Evolutionary conservation across 2,329 filamentous ascomycete genomes (phyloP).

Genomic region (Malbranchea cinnamomea): DNA sequence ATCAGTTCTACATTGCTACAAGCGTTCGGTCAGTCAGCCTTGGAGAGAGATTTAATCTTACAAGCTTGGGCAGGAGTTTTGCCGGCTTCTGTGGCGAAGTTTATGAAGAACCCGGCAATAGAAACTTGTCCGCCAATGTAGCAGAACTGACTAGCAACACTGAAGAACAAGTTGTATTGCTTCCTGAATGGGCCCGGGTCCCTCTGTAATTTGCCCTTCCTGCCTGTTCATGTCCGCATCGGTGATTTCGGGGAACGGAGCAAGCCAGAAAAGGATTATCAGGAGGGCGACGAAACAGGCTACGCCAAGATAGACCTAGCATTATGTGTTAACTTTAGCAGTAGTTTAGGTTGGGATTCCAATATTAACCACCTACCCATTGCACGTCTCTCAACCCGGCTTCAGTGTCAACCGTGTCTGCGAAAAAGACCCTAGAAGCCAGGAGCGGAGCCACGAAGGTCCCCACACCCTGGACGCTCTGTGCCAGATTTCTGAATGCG

Average conservation of each 20-base stretch:
- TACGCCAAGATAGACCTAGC: slow-evolving; percentile 49
- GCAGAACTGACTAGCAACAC: slow-evolving; percentile 47
- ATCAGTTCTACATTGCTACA: too few relatives aligned
- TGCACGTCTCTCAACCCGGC: slow-evolving; percentile 44
- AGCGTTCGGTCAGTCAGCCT: too few relatives aligned
- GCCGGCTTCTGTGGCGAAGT: slow-evolving; percentile 31
- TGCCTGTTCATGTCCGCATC: slow-evolving; percentile 47
- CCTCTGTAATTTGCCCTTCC: slow-evolving; percentile 26
- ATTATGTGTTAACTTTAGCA: too few relatives aligned
- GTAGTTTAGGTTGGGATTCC: too few relatives aligned
- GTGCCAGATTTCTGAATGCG: slow-evolving; percentile 35
- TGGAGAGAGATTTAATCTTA: slow-evolving; percentile 2
- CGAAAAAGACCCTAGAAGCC: slow-evolving; percentile 47
- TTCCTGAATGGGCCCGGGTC: slow-evolving; percentile 33
- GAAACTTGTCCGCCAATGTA: slow-evolving; percentile 43
- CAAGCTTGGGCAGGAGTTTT: slow-evolving; percentile 15
- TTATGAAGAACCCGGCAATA: slow-evolving; percentile 40
- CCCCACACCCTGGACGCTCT: slow-evolving; percentile 44
- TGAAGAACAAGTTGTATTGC: slow-evolving; percentile 47
- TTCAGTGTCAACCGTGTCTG: slow-evolving; percentile 33
- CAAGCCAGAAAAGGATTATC: slow-evolving; percentile 44
- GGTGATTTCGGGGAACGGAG: slow-evolving; percentile 40
- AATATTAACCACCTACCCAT: too few relatives aligned
- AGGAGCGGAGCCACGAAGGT: slow-evolving; percentile 45
- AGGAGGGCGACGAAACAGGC: slow-evolving; percentile 44